These are phyloP conservation scores for Colletotrichum sp. DNA, from an alignment of 2,329 filamentous ascomycete species.

Conservation along the genomic window DNA sequence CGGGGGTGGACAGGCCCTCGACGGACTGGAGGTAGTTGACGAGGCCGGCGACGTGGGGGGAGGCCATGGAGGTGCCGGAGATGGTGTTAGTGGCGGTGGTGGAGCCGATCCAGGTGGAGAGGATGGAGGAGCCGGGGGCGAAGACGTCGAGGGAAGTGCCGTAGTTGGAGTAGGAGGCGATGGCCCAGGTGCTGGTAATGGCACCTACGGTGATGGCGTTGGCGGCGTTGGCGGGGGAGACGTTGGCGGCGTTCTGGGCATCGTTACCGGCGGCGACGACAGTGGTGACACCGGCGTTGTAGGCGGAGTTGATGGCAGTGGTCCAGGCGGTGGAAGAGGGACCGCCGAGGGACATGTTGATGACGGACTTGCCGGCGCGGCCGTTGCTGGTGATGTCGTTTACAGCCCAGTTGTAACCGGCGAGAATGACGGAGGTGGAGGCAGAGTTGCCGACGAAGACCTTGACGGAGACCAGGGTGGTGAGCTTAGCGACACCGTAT, in stretches of 20 bases:
- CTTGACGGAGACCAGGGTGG: slow-evolving; percentile 49
- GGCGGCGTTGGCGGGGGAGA: slow-evolving; percentile 53
- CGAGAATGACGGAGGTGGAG: slow-evolving; percentile 33
- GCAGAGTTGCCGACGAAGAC: slow-evolving; percentile 41
- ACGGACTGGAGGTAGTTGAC: slow-evolving; percentile 60
- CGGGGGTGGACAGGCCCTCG: slow-evolving; percentile 43
- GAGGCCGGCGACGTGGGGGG: slow-evolving; percentile 65
- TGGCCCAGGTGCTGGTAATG: slow-evolving; percentile 41
- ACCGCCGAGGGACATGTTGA: slow-evolving; percentile 62
- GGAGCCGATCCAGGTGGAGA: slow-evolving; percentile 51
- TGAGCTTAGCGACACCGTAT: slow-evolving; percentile 51
- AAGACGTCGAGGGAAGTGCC: slow-evolving; percentile 54
- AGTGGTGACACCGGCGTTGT: slow-evolving; percentile 51
- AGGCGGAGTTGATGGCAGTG: slow-evolving; percentile 51
- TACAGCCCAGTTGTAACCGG: slow-evolving; percentile 46
- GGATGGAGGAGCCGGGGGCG: slow-evolving; percentile 52
- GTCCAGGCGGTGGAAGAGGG: slow-evolving; percentile 47
- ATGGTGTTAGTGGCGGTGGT: slow-evolving; percentile 47
- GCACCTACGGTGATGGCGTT: slow-evolving; percentile 59
- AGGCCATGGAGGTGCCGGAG: slow-evolving; percentile 67
- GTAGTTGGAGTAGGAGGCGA: slow-evolving; percentile 55
- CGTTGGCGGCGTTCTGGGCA: slow-evolving; percentile 35
- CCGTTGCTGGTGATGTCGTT: slow-evolving; percentile 47
- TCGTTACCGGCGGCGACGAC: slow-evolving; percentile 62
- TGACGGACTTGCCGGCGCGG: slow-evolving; percentile 48